phyloP scores from a whole-genome alignment of 306 rosid genomes.

The Cajanus cajan region DNA sequence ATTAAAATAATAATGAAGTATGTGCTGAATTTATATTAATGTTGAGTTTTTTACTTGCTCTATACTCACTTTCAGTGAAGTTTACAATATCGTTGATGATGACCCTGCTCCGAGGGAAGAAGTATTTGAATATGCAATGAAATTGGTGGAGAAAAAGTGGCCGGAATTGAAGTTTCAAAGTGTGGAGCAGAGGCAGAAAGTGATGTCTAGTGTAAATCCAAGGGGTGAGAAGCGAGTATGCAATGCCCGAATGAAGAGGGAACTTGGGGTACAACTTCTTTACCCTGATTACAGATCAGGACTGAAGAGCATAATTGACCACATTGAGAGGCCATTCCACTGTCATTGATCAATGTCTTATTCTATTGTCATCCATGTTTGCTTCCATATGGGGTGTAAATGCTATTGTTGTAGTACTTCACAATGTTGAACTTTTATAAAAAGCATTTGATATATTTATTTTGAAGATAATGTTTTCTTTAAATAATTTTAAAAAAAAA shows the following conservation, averaged over 20 bases:
- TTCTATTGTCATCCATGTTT: not conserved
- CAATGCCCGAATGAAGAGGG: conserved; percentile 64
- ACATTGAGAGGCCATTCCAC: conserved; percentile 45
- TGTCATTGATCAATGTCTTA: not conserved
- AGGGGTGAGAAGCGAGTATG: conserved; percentile 72
- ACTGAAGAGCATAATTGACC: conserved; percentile 62
- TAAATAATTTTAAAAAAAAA: not conserved
- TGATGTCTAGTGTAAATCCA: not conserved
- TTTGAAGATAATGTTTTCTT: too few species aligned
- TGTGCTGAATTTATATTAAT: not conserved
- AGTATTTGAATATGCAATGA: conserved; percentile 73
- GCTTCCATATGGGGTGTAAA: not conserved
- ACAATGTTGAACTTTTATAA: not conserved
- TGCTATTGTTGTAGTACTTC: not conserved
- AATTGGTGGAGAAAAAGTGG: conserved; percentile 76
- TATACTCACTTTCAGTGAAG: conserved; percentile 44
- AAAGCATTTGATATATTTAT: too few species aligned
- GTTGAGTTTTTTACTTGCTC: not conserved
- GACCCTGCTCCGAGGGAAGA: conserved; percentile 79
- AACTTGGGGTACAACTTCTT: conserved; percentile 60
- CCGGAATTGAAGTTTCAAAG: conserved; percentile 43
- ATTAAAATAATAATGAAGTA: not conserved
- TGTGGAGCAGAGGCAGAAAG: conserved; percentile 14
- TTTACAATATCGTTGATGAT: conserved; percentile 79
- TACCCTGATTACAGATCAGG: conserved; percentile 73